Base-by-base conservation (phyloP, 2,329 filamentous ascomycete species). In the Tolypocladium ovalisporum region DNA sequence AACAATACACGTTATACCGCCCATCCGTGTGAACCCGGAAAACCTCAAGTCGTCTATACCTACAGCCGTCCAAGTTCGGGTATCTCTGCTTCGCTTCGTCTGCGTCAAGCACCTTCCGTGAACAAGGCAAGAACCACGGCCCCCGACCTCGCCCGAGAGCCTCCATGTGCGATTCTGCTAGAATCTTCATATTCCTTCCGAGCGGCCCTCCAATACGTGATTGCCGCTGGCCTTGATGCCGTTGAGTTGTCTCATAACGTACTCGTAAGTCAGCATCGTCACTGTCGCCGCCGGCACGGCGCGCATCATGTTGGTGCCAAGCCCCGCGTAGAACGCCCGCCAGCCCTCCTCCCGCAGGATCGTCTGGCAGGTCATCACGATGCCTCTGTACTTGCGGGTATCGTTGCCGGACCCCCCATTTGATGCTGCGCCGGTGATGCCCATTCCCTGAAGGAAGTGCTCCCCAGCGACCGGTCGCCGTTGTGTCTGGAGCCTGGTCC, bases 241-340 rank as follows among this genome's bases (percentile, higher is more conserved):
- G 60, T 79, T 79, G 24, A 84, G 70, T 57, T 74, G 69, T 55
- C 77, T 74, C 82, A 84, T 84, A 54, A 79, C 75, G 64, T 87
- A 94, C 74, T 99, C 94, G 68, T 96, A 99, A 15, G 93, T 97
- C 68, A 97, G 79, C 87, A 99, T 95, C 3, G 94, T 99, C 32
- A 96, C 96, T 67, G 96, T 96, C 24, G 94, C 93, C 27, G 94
- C 91, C 36, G 94, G 94, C 15, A 99, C 87, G 9, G 94, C 94
- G 57, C 94, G 84, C 79, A 97, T 90, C 84, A 99, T 89, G 74
- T 99, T 99, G 54, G 93, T 96, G 40, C 94, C 94, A 79, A 99
- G 90, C 39, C 94, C 94, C 29, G 92, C 93, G 70, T 99, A 99
- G 66, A 99, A 97, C 4, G 93, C 93, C 61, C 88, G 82, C 92